Base-by-base conservation (phyloP, 2,329 filamentous ascomycete genomes). In the Didymella pinodella region DNA sequence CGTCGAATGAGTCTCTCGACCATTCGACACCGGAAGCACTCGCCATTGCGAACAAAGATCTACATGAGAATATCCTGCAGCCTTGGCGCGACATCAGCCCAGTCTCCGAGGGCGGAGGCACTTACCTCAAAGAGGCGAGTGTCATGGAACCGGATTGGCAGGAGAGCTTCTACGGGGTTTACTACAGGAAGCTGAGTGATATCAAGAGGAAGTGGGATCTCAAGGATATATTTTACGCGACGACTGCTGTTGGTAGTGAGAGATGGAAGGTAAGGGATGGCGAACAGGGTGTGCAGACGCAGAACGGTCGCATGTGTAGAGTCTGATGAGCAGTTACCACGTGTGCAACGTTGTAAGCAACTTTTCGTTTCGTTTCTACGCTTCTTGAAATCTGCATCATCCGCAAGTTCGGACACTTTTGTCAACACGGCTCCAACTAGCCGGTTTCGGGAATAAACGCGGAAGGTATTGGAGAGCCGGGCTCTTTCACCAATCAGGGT, bases 131-230 rank as follows among this genome's bases (percentile, higher is more conserved):
- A 43, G 65, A 71, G 48, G 68, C 62, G 16, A 55, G 62, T 43
- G 49, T 69, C 26, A 38, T 55, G n/a, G 67, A 71, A 49, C 67
- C 66, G 2, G 61, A 63, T 20, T 71, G 64, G 66, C 63, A 71
- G 55, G 44, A 65, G 22, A 59, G 55, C 22, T 71, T 68, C 54
- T 72, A 66, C 44, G 70, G 70, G 2, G 48, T 20, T 4, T 61
- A 71, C n/a, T 72, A 73, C 46, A 36, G 48, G 6, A 48, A 58
- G 18, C 54, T 73, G 28, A 45, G 67, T 14, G 18, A 51, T 14
- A 43, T 70, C 8, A 71, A 69, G 57, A 56, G 57, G 46, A 65
- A 67, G 44, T 64, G 55, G 38, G 69, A 72, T 59, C 67, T 67
- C 3, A 59, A 52, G 34, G 53, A 54, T 14, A 50, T 73, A 3